Evolutionary conservation across 2,329 filamentous ascomycete genomes (phyloP).

Genomic region (Calonectria honghensis): DNA sequence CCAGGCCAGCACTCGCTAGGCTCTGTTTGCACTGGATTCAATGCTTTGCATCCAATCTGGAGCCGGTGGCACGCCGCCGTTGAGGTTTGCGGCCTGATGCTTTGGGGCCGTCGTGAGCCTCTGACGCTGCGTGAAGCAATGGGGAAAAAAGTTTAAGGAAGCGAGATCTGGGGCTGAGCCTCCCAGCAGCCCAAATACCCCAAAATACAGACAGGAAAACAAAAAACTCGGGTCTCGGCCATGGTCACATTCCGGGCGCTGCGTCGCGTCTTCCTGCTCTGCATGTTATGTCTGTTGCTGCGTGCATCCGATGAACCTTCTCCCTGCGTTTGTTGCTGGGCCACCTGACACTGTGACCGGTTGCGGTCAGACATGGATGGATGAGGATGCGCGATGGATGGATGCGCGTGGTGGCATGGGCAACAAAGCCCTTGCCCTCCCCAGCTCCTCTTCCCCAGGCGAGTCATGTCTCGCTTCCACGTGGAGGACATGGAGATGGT

Average conservation of each 20-base stretch:
- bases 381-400: slow-evolving; percentile 6
- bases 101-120: slow-evolving; percentile 12
- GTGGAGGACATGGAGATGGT: slow-evolving; percentile 41
- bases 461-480: slow-evolving; percentile 48
- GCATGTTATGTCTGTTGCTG: slow-evolving; percentile 16
- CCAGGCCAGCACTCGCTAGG: slow-evolving; percentile 31
- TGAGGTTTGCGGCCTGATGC: slow-evolving; percentile 14
- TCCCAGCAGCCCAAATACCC: background rate
- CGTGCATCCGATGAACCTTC: slow-evolving; percentile 17
- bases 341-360: slow-evolving; percentile 42
- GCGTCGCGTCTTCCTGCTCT: slow-evolving; percentile 5
- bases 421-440: slow-evolving; percentile 9
- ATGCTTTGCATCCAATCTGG: slow-evolving; percentile 36
- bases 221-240: slow-evolving; percentile 14
- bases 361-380: slow-evolving; percentile 29
- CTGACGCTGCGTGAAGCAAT: background rate
- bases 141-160: background rate
- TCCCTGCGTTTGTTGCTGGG: slow-evolving; percentile 22
- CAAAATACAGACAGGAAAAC: background rate
- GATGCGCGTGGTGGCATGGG: background rate
- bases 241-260: slow-evolving; percentile 15
- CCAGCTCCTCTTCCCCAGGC: slow-evolving; percentile 18
- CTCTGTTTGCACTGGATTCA: slow-evolving; percentile 29
- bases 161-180: background rate
- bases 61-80: slow-evolving; percentile 10